Base-by-base conservation (phyloP, 73 alveolate genomes). In the Paramecium caudatum region DNA sequence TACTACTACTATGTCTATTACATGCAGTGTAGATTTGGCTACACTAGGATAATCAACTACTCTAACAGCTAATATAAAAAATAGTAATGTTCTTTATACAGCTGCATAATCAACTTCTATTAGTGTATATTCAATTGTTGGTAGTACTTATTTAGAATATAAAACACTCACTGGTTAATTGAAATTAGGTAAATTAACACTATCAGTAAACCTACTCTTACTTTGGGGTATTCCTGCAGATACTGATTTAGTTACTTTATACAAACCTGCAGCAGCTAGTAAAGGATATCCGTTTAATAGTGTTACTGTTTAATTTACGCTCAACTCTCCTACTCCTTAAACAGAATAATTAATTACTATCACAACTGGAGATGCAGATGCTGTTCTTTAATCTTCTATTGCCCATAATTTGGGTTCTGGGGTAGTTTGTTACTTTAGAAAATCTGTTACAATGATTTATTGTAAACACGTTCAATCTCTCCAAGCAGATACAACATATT, bases 151-250 rank as follows among this genome's bases (percentile, higher is more conserved):
- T 43, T 16, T 74, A 4, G 88, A 74, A 74, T 74, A 74, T 21
- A 43, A 43, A 21, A 0, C 19, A 15, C n/a, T 21, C 27, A 19
- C 17, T 15, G 47, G 43, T 74, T 5, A 39, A 74, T 36, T 74
- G 8, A 19, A 37, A 43, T 43, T 74, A 4, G 19, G 69, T 3
- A 74, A 74, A 74, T 41, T 74, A 43, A 19, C 23, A 0, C 2
- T 74, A 4, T 39, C 69, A 10, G 68, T 45, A 0, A 32, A 74
- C 16, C n/a, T 37, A 16, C 21, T 27, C 43, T 23, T 74, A 19
- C 68, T 74, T 41, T 74, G 88, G 88, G 88, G 88, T 16, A 46
- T 74, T 12, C 62, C 43, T 8, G 15, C 43, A 27, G 88, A 74
- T 74, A 47, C 36, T 41, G n/a, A 74, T 36, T 74, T 74, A 19